Evolutionary conservation across 208 protist genomes (phyloP).

Genomic region (Trypanosoma brucei): DNA sequence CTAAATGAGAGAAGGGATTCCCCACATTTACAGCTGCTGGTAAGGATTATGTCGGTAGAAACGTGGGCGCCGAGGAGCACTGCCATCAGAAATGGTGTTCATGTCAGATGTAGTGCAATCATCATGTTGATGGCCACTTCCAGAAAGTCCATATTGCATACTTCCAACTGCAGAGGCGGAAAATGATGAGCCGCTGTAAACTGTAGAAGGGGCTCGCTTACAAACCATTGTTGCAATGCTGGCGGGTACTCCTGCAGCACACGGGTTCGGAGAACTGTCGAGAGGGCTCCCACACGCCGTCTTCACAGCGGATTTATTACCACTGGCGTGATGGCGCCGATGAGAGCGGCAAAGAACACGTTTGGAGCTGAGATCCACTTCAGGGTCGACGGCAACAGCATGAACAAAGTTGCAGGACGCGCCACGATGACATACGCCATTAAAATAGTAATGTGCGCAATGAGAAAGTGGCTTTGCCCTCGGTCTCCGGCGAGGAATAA

Average conservation of each 20-base stretch:
- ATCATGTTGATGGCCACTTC: not conserved
- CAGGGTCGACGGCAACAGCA: constrained; percentile 67
- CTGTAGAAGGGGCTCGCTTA: not conserved
- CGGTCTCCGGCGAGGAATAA: constrained; percentile 24
- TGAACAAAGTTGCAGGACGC: constrained; percentile 79
- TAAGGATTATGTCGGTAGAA: constrained; percentile 13
- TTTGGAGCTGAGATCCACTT: constrained; percentile 53
- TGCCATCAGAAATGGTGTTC: not conserved
- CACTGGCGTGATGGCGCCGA: constrained; percentile 29
- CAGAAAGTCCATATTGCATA: not conserved
- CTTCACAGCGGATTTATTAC: not conserved
- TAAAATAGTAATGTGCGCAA: constrained; percentile 87
- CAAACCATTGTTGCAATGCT: not conserved
- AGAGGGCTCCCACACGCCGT: not conserved
- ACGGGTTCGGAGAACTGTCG: not conserved
- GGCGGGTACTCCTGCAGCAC: too few relatives aligned
- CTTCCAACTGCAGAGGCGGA: not conserved
- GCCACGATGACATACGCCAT: constrained; percentile 79
- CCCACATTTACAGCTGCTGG: not conserved
- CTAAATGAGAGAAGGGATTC: too few relatives aligned
- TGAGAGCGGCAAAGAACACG: constrained; percentile 30
- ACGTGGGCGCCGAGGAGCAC: not conserved
- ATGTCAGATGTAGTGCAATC: not conserved
- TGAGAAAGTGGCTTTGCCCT: constrained; percentile 43
- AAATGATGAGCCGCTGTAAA: not conserved